Evolutionary conservation across 768 basidiomycete genomes (phyloP).

Genomic region (Boletus bicolor): DNA sequence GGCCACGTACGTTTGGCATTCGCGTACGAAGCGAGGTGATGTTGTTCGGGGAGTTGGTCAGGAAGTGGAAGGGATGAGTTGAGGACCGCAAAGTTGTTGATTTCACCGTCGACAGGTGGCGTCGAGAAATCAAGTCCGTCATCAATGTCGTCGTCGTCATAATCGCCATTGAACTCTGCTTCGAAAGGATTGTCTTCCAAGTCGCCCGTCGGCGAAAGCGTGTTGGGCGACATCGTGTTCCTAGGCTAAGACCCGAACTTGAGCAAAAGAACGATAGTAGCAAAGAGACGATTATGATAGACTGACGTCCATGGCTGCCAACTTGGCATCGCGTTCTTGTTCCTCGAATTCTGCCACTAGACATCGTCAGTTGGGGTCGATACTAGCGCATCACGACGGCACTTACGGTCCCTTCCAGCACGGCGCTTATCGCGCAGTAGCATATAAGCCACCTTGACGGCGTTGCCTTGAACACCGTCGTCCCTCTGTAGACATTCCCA

Average conservation of each 20-base stretch:
- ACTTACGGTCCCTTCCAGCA: slow-evolving; percentile 80
- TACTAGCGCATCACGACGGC: background rate
- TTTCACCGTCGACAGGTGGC: slow-evolving; percentile 34
- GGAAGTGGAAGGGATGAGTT: slow-evolving; percentile 85
- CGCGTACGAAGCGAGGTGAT: slow-evolving; percentile 68
- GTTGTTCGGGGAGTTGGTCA: slow-evolving; percentile 55
- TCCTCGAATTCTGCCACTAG: slow-evolving; percentile 77
- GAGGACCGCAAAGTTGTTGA: slow-evolving; percentile 80
- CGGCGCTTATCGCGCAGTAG: slow-evolving; percentile 85
- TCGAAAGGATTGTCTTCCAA: slow-evolving; percentile 80
- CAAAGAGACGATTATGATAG: slow-evolving; percentile 19
- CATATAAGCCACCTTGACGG: slow-evolving; percentile 96
- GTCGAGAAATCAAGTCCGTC: slow-evolving; percentile 49
- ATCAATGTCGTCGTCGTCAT: slow-evolving; percentile 55
- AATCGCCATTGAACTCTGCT: slow-evolving; percentile 52
- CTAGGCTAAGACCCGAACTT: slow-evolving; percentile 48
- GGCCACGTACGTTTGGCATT: slow-evolving; percentile 45
- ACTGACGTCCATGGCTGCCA: slow-evolving; percentile 79
- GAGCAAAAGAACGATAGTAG: background rate
- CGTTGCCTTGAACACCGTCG: slow-evolving; percentile 84
- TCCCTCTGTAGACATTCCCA: slow-evolving; percentile 82
- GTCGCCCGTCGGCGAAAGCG: slow-evolving; percentile 62
- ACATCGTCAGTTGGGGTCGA: slow-evolving; percentile 13
- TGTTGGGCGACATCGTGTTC: slow-evolving; percentile 62
- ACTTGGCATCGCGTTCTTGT: slow-evolving; percentile 78